phyloP scores from a whole-genome alignment of 176 grass and related monocot genomes.

The Phyllostachys edulis region DNA sequence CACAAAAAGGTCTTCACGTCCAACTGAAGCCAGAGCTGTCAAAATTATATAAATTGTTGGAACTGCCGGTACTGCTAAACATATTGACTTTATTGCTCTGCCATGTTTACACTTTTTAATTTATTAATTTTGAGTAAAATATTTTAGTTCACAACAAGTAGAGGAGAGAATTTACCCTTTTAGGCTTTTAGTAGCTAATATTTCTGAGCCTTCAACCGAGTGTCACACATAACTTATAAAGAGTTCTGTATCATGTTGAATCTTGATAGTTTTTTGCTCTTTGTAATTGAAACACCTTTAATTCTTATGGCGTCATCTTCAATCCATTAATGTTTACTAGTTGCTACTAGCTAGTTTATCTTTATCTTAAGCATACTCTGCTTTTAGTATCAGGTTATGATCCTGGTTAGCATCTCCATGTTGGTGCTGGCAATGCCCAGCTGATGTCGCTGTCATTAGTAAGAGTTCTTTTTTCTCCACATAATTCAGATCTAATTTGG shows the following conservation, averaged over 20 bases:
- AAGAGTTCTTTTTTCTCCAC: not conserved
- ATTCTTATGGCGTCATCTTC: slow-evolving; percentile 6
- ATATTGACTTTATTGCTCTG: slow-evolving; percentile 21
- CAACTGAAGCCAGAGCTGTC: slow-evolving; percentile 68
- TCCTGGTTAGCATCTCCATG: not conserved
- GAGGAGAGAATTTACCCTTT: not conserved
- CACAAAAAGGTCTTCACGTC: slow-evolving; percentile 62
- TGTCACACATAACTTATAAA: no score
- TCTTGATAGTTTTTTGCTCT: no score
- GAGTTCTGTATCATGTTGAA: no score
- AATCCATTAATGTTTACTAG: slow-evolving; percentile 15
- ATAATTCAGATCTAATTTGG: not conserved
- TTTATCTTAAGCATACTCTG: slow-evolving; percentile 22
- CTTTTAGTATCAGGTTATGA: slow-evolving; percentile 9
- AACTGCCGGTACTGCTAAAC: slow-evolving; percentile 64
- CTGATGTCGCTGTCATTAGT: not conserved
- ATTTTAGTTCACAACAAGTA: not conserved
- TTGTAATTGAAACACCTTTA: not conserved
- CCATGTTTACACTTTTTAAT: not conserved
- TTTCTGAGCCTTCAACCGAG: no score
- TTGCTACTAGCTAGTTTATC: slow-evolving; percentile 4
- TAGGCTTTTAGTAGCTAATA: no score
- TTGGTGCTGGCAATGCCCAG: not conserved
- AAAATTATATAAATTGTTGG: slow-evolving; percentile 58
- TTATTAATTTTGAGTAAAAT: slow-evolving; percentile 8